Percentiles rank a stretch among this genome's conserved stretches.
Evolutionary conservation across 768 basidiomycete genomes (phyloP).

Genomic region (Lyophyllum atratum): DNA sequence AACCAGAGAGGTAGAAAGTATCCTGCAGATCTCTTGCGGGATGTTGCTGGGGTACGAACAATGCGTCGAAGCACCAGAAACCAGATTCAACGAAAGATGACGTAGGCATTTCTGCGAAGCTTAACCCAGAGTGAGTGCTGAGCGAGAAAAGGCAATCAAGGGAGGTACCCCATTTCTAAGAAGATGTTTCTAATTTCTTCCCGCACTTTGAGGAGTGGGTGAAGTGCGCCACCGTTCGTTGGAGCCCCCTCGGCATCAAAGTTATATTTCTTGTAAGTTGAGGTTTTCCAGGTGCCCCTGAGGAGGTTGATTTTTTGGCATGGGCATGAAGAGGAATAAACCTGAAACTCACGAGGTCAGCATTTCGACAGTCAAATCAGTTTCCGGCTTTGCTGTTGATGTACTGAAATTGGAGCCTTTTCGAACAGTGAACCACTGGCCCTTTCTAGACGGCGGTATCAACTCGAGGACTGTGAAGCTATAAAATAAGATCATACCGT

Average conservation of each 20-base stretch:
- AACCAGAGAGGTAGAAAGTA: slow-evolving; percentile 96
- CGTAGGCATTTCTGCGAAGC: slow-evolving; percentile 99
- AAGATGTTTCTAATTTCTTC: slow-evolving; percentile 98
- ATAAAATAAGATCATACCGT: slow-evolving; percentile 51
- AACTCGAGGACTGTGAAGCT: neutral
- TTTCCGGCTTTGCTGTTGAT: slow-evolving; percentile 90
- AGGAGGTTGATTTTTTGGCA: slow-evolving; percentile 9
- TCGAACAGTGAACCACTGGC: slow-evolving; percentile 88
- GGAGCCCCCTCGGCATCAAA: slow-evolving; percentile 95
- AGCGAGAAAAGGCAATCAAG: neutral
- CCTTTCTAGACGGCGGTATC: slow-evolving; percentile 62
- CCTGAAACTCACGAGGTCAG: slow-evolving; percentile 70
- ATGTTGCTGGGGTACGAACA: slow-evolving; percentile 99
- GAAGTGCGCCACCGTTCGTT: slow-evolving; percentile 88
- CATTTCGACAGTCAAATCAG: slow-evolving; percentile 96
- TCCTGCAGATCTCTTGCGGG: slow-evolving; percentile 97
- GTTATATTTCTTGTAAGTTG: slow-evolving; percentile 97
- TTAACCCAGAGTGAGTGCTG: slow-evolving; percentile 28
- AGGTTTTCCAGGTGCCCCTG: slow-evolving; percentile 93
- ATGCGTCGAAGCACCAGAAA: slow-evolving; percentile 99
- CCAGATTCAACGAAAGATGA: slow-evolving; percentile 94
- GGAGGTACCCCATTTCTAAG: slow-evolving; percentile 92
- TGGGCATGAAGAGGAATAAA: neutral
- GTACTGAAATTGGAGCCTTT: slow-evolving; percentile 90
- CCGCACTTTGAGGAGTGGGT: slow-evolving; percentile 95